Evolutionary conservation across 2,329 filamentous ascomycete genomes (phyloP).

Genomic region (Diplocarpon mali): DNA sequence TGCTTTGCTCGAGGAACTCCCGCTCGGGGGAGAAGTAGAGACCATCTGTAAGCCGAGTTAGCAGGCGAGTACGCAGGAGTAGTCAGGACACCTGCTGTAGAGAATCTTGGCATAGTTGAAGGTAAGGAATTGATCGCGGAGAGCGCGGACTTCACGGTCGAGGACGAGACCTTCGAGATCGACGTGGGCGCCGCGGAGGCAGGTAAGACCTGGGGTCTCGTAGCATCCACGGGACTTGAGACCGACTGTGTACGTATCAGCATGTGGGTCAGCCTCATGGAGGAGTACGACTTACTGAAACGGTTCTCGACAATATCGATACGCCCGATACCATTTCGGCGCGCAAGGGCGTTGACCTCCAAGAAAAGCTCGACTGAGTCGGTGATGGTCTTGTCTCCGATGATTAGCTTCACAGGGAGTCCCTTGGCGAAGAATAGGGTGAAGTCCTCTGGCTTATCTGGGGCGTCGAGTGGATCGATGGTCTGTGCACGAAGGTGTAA

Average conservation of each 20-base stretch:
- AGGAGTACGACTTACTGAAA: slow-evolving; percentile 31
- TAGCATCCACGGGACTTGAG: slow-evolving; percentile 76
- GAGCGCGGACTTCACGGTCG: slow-evolving; percentile 55
- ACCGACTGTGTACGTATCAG: slow-evolving; percentile 38
- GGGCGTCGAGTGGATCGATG: slow-evolving; percentile 56
- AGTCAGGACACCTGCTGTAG: slow-evolving; percentile 40
- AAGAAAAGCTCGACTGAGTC: slow-evolving; percentile 64
- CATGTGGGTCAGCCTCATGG: not conserved
- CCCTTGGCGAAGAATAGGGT: slow-evolving; percentile 64
- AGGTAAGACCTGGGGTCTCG: slow-evolving; percentile 36
- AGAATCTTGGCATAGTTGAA: slow-evolving; percentile 47
- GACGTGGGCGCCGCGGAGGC: slow-evolving; percentile 30
- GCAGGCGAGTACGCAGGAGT: not conserved
- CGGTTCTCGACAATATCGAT: slow-evolving; percentile 79
- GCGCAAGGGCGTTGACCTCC: slow-evolving; percentile 59
- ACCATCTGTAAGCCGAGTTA: not conserved
- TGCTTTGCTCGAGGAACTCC: slow-evolving; percentile 57
- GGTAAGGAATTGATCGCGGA: slow-evolving; percentile 62
- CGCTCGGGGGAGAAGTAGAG: slow-evolving; percentile 59
- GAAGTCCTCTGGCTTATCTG: slow-evolving; percentile 60
- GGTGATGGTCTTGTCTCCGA: slow-evolving; percentile 48
- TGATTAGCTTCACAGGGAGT: slow-evolving; percentile 55
- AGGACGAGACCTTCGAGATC: slow-evolving; percentile 57
- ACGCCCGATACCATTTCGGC: slow-evolving; percentile 63
- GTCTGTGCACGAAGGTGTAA: slow-evolving; percentile 29